A percentile compares a stretch with the other conserved stretches of the same genome.
Evolutionary conservation across 805 yeast genomes (phyloP).

Genomic region (Candida maltosa): DNA sequence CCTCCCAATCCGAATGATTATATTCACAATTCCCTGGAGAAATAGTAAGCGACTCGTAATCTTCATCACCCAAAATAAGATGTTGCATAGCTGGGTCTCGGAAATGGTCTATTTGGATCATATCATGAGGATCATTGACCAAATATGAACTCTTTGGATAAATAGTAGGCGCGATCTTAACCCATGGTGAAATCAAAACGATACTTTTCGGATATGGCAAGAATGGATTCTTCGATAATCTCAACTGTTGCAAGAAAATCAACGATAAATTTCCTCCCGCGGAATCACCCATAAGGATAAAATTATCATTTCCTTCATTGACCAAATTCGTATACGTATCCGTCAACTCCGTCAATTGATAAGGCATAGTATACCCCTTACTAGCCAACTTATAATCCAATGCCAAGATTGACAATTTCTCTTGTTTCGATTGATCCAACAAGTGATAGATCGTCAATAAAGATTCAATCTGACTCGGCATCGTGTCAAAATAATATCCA

Average conservation of each 20-base stretch:
- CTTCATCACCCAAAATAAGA: conserved; percentile 11
- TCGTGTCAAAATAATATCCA: conserved; percentile 30
- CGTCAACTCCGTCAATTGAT: conserved; percentile 28
- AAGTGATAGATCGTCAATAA: conserved; percentile 25
- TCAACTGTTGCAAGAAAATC: conserved; percentile 26
- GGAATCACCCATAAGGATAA: conserved; percentile 39
- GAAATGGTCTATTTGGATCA: conserved; percentile 14
- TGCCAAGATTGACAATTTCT: conserved; percentile 21
- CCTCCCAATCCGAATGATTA: conserved; percentile 26
- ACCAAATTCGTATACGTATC: conserved; percentile 21
- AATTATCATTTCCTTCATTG: conserved; percentile 20
- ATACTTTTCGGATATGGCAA: conserved; percentile 23
- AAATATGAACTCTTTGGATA: conserved; percentile 31
- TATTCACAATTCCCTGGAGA: conserved; percentile 26
- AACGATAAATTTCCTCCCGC: conserved; percentile 40
- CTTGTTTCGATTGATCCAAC: conserved; percentile 16
- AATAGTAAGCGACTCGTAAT: conserved; percentile 11
- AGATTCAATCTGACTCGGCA: conserved; percentile 28
- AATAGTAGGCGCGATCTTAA: conserved; percentile 21
- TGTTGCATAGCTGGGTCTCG: conserved; percentile 5
- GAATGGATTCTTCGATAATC: conserved; percentile 8
- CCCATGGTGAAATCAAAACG: conserved; percentile 38
- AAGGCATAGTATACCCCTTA: conserved; percentile 28
- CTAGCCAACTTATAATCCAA: conserved; percentile 31
- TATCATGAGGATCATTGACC: conserved; percentile 23